A percentile compares a stretch with the other conserved stretches of the same genome.
Conservation (phyloP, 305 asterid species). For the Andrographis paniculata region DNA sequence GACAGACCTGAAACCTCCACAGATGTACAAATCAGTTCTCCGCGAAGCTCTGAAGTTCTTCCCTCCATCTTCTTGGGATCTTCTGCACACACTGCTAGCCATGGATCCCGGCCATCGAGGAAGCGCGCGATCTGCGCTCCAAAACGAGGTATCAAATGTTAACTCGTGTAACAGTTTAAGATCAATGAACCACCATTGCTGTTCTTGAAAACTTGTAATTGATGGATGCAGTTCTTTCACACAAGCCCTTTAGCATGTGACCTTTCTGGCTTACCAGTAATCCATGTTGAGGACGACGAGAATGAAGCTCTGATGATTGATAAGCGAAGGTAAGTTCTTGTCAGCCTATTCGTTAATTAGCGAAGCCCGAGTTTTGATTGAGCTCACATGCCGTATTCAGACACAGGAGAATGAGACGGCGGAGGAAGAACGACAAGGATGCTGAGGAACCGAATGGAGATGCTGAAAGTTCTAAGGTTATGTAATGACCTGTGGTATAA, state of each 20-base stretch:
- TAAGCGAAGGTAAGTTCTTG: slow-evolving; percentile 35
- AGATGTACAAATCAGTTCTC: slow-evolving; percentile 46
- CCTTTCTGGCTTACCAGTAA: slow-evolving; percentile 57
- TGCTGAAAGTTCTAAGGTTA: slow-evolving; percentile 19
- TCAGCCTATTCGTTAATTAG: not conserved
- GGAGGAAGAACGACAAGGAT: slow-evolving; percentile 29
- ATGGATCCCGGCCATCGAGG: slow-evolving; percentile 61
- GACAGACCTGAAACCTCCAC: slow-evolving; percentile 64
- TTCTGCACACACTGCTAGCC: slow-evolving; percentile 49
- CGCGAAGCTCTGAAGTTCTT: slow-evolving; percentile 49
- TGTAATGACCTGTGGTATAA: no score
- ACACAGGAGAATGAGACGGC: slow-evolving; percentile 35
- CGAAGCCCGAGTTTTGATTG: not conserved
- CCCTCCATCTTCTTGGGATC: slow-evolving; percentile 49
- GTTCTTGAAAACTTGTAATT: not conserved
- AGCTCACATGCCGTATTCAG: slow-evolving; percentile 19
- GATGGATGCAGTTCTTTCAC: slow-evolving; percentile 38
- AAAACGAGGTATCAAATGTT: slow-evolving; percentile 34
- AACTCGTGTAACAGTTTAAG: not conserved
- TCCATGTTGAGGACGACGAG: slow-evolving; percentile 45
- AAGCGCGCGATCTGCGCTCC: slow-evolving; percentile 52
- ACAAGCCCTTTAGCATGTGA: slow-evolving; percentile 67
- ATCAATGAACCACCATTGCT: not conserved
- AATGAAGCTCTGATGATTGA: slow-evolving; percentile 27
- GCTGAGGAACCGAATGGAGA: slow-evolving; percentile 28